These are phyloP conservation scores for Hydnum rufescens DNA, from an alignment of 768 basidiomycete genomes.

Conservation along the genomic window DNA sequence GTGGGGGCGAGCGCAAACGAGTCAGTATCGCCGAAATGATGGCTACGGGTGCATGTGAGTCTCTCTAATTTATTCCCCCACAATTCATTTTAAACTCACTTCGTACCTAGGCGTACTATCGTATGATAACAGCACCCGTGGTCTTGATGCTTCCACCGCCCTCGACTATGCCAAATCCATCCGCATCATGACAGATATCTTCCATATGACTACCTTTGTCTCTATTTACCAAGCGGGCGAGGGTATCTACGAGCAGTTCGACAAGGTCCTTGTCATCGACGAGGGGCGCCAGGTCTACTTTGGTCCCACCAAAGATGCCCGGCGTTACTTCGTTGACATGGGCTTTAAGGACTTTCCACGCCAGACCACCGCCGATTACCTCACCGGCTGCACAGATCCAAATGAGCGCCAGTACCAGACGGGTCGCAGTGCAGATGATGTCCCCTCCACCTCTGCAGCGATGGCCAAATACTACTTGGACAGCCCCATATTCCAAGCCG, in stretches of 20 bases:
- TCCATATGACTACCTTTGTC: slow-evolving; percentile 9
- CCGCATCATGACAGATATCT: slow-evolving; percentile 23
- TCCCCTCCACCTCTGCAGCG: slow-evolving; percentile 45
- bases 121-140: slow-evolving; percentile 11
- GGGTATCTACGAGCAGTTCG: background rate
- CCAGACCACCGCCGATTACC: slow-evolving; percentile 29
- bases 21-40: slow-evolving; percentile 74
- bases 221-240: slow-evolving; percentile 4
- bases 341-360: slow-evolving; percentile 27
- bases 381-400: slow-evolving; percentile 38
- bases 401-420: slow-evolving; percentile 66
- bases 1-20: slow-evolving; percentile 62
- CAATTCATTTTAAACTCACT: slow-evolving; percentile 14
- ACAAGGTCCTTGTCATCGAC: slow-evolving; percentile 24
- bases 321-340: slow-evolving; percentile 26
- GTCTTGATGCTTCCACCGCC: slow-evolving; percentile 18
- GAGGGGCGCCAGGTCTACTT: slow-evolving; percentile 31
- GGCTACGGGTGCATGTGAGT: slow-evolving; percentile 30
- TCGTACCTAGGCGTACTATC: slow-evolving; percentile 13
- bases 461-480: slow-evolving; percentile 41
- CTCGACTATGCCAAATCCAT: slow-evolving; percentile 29
- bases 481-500: slow-evolving; percentile 27
- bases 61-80: slow-evolving; percentile 69
- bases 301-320: slow-evolving; percentile 22
- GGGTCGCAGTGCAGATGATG: slow-evolving; percentile 27